Conservation (phyloP, 208 protist genomes). For the Balamuthia mandrillaris region DNA sequence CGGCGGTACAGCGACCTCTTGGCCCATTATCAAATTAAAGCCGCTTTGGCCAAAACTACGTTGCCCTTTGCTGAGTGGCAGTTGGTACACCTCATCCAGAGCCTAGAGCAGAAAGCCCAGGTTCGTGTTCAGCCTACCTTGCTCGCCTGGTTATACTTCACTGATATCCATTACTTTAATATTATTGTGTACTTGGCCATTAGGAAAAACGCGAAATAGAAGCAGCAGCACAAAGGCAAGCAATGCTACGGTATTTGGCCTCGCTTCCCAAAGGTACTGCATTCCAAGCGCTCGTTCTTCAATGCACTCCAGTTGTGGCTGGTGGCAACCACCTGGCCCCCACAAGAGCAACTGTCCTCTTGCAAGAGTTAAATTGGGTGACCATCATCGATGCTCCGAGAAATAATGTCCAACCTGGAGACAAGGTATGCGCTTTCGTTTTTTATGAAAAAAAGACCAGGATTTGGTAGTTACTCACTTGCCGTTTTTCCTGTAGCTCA, state of each 20-base stretch:
- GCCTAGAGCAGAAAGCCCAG: background rate
- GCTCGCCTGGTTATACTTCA: background rate
- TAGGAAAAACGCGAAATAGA: too few relatives aligned
- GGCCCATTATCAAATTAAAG: slow-evolving; percentile 24
- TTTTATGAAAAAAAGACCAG: too few relatives aligned
- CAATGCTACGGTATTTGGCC: background rate
- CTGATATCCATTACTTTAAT: background rate
- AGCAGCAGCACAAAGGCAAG: too few relatives aligned
- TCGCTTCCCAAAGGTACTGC: too few relatives aligned
- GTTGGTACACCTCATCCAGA: slow-evolving; percentile 8
- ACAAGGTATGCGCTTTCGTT: too few relatives aligned
- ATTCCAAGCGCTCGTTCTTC: too few relatives aligned
- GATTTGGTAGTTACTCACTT: too few relatives aligned
- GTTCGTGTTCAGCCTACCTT: background rate
- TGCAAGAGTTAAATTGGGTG: background rate
- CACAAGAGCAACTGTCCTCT: slow-evolving; percentile 1
- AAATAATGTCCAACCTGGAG: too few relatives aligned
- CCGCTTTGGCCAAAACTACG: background rate
- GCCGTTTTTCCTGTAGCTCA: too few relatives aligned
- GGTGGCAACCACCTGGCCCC: background rate
- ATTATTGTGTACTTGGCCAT: too few relatives aligned
- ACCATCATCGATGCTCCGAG: too few relatives aligned
- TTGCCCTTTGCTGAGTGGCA: background rate
- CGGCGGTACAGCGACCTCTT: slow-evolving; percentile 16
- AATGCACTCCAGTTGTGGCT: too few relatives aligned